phyloP scores from a whole-genome alignment of 1,139 yeast genomes.

The Petasospora rhodanensis region DNA sequence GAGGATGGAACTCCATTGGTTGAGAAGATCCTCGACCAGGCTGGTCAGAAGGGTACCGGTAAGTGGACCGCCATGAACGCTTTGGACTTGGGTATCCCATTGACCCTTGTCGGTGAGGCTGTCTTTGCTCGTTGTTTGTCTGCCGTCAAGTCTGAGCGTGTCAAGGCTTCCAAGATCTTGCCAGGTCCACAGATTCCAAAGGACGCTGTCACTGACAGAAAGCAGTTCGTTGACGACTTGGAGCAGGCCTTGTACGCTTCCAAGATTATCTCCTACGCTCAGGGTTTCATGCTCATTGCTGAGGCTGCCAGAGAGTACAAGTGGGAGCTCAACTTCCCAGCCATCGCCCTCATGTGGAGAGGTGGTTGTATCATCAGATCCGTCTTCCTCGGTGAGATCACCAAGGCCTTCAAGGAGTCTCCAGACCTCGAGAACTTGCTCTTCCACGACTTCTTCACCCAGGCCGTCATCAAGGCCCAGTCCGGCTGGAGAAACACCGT shows the following conservation, averaged over 20 bases:
- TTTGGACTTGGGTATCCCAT: conserved; percentile 96
- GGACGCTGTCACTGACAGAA: conserved; percentile 65
- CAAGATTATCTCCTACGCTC: conserved; percentile 96
- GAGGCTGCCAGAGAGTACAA: conserved; percentile 97
- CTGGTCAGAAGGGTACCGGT: conserved; percentile 99
- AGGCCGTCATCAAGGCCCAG: conserved; percentile 92
- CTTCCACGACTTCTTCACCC: conserved; percentile 91
- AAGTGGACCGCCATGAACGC: conserved; percentile 99
- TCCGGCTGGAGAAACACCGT: conserved; percentile 91
- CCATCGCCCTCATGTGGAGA: conserved; percentile 99
- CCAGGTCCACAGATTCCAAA: conserved; percentile 69
- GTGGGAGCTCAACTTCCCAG: conserved; percentile 97
- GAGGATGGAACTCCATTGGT: conserved; percentile 88
- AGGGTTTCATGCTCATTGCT: conserved; percentile 98
- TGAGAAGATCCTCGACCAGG: conserved; percentile 93
- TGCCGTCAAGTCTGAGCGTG: conserved; percentile 88
- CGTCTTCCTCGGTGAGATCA: conserved; percentile 95
- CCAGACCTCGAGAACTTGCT: conserved; percentile 93
- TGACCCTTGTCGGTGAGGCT: conserved; percentile 97
- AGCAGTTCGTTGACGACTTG: conserved; percentile 83
- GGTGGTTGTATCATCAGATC: conserved; percentile 99
- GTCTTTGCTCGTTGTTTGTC: conserved; percentile 96
- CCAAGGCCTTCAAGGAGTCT: conserved; percentile 90
- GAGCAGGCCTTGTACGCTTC: conserved; percentile 99
- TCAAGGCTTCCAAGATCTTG: conserved; percentile 71